Percentiles rank a stretch among this genome's conserved stretches.
Evolutionary conservation across 495 filamentous ascomycete genomes (phyloP).

Genomic region (Lasiosphaeria ovina): DNA sequence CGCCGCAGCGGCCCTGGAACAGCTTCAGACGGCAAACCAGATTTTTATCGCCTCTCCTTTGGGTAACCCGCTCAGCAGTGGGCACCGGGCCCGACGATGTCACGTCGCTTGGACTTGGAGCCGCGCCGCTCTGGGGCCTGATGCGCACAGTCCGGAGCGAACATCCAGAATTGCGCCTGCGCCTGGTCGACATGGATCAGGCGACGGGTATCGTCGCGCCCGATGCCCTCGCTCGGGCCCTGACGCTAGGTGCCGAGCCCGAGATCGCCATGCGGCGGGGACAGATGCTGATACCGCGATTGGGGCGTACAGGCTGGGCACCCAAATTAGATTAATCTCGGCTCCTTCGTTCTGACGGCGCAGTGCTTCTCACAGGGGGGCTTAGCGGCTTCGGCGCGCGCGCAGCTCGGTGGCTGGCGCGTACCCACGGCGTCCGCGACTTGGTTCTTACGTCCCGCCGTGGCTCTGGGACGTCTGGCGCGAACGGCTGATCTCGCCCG

Average conservation of each 20-base stretch:
- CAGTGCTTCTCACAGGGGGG: slow-evolving; percentile 52
- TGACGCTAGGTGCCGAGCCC: slow-evolving; percentile 12
- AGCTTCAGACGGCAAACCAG: slow-evolving; percentile 20
- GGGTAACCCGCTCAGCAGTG: slow-evolving; percentile 29
- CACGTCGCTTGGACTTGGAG: slow-evolving; percentile 20
- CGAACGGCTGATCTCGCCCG: slow-evolving; percentile 13
- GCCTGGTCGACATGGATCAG: slow-evolving; percentile 26
- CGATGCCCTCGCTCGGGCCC: slow-evolving; percentile 14
- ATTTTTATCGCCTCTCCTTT: slow-evolving; percentile 23
- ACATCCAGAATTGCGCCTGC: slow-evolving; percentile 29
- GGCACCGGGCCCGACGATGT: slow-evolving; percentile 20
- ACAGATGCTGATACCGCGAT: background rate
- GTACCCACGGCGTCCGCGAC: slow-evolving; percentile 43
- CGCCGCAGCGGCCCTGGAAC: slow-evolving; percentile 18
- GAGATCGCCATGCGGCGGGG: background rate
- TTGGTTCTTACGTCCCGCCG: slow-evolving; percentile 50
- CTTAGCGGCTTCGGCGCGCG: slow-evolving; percentile 53
- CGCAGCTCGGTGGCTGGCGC: slow-evolving; percentile 47
- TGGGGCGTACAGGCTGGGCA: background rate
- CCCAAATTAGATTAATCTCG: background rate
- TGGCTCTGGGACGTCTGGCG: slow-evolving; percentile 26
- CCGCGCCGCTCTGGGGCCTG: slow-evolving; percentile 29
- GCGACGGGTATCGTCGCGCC: background rate
- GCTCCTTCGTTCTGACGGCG: slow-evolving; percentile 27
- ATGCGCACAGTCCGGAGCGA: slow-evolving; percentile 31